Percentiles rank a stretch among this genome's conserved stretches.
Evolutionary conservation across 129 eudicot genomes (phyloP).

Genomic region (Tagetes patula): DNA sequence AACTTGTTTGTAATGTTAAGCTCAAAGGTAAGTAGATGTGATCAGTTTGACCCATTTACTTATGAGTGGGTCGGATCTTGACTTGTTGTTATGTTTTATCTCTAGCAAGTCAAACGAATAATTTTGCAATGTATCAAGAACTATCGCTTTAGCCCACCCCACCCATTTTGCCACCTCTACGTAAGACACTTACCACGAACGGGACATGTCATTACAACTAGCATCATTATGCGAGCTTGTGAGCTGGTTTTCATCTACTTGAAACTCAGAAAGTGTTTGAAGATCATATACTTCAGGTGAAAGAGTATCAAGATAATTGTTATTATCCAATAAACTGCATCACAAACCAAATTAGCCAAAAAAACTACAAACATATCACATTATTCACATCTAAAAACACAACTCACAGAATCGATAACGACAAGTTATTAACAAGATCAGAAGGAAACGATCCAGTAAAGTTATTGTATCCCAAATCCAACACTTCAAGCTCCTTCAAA

Average conservation of each 20-base stretch:
- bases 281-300: constrained; percentile 48
- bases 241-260: constrained; percentile 53
- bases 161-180: neutral
- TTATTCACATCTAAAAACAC: neutral
- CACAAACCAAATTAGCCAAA: constrained; percentile 10
- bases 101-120: neutral
- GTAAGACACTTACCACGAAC: constrained; percentile 37
- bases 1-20: neutral
- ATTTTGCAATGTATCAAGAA: neutral
- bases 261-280: constrained; percentile 54
- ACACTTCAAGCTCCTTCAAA: constrained; percentile 58
- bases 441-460: constrained; percentile 49
- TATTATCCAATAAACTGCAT: constrained; percentile 59
- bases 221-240: constrained; percentile 24
- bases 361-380: neutral
- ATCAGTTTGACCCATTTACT: neutral
- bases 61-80: neutral
- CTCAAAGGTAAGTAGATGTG: neutral
- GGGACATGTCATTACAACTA: constrained; percentile 32
- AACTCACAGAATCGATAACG: constrained; percentile 66
- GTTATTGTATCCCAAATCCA: constrained; percentile 75
- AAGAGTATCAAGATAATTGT: constrained; percentile 47
- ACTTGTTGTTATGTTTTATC: neutral
- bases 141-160: neutral
- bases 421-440: constrained; percentile 47